phyloP scores from a whole-genome alignment of 2,329 filamentous ascomycete genomes.

The Mariannaea sp. region DNA sequence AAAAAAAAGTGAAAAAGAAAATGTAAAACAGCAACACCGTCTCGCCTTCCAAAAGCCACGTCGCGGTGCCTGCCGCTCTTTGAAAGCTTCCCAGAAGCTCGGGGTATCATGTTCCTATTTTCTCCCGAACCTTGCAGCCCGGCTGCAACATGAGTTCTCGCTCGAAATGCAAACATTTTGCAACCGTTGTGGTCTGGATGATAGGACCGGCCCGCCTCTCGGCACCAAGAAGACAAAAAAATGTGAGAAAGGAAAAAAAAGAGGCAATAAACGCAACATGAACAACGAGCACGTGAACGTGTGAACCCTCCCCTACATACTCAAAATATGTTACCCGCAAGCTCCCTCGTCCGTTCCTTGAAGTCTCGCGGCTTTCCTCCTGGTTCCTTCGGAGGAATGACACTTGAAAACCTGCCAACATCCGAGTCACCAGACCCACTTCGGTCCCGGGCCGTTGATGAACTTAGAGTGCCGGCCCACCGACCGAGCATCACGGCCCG shows the following conservation, averaged over 20 bases:
- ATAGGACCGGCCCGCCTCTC: too few relatives aligned
- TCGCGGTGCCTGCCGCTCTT: neutral
- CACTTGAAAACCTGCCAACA: conserved; percentile 1
- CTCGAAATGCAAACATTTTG: too few relatives aligned
- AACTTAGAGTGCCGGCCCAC: conserved; percentile 7
- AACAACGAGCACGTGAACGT: neutral
- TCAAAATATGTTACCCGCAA: too few relatives aligned
- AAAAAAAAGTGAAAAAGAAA: too few relatives aligned
- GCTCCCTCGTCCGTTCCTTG: too few relatives aligned
- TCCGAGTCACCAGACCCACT: conserved; percentile 9
- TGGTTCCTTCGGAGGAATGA: conserved; percentile 3
- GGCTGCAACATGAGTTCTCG: neutral
- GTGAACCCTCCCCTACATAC: neutral
- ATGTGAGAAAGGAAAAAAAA: neutral
- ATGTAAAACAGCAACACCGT: neutral
- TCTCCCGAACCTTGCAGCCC: neutral
- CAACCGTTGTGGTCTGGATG: too few relatives aligned
- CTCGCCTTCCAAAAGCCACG: neutral
- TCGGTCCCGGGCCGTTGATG: conserved; percentile 6
- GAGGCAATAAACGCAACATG: too few relatives aligned
- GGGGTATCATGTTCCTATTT: conserved; percentile 1
- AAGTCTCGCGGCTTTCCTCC: neutral
- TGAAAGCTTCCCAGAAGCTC: conserved; percentile 4
- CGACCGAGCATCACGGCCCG: neutral
- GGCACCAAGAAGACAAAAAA: neutral